Base-by-base conservation (phyloP, 2,329 filamentous ascomycete genomes). In the Ustulina deusta region DNA sequence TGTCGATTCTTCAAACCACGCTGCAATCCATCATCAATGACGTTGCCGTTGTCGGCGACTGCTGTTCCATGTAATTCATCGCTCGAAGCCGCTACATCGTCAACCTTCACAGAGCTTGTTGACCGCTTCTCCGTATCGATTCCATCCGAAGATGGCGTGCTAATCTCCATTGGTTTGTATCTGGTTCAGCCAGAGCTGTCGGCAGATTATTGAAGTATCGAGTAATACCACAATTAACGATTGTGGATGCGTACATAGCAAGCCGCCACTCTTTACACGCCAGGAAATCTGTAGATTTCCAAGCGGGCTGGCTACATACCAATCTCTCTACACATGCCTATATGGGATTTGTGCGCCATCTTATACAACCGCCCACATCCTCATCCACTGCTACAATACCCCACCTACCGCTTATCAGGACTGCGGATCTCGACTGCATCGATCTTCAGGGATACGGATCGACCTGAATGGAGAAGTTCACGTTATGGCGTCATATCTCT, bases 1-100 rank as follows among this genome's bases (percentile, higher is more conserved):
- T 76, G 75, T 20, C 74, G 69, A n/a, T 69, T 74, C 61, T 77
- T 77, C 13, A 77, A 64, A 17, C 73, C 74, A 38, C 75, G 74
- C 55, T 76, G 75, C 36, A 76, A 48, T 22, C 75, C 75, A 65
- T 74, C 71, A 38, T 76, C 74, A 10, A 75, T 73, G 27, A 74
- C 32, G 64, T 75, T 75, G 34, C 73, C 73, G 27, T 74, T 76
- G 56, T 69, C 70, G 4, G 72, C 72, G 13, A 71, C 61, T 40
- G 60, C 49, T 13, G 56, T 15, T 6, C 60, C 64, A 1, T 65
- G 63, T 17, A 27, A 52, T 20, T 66, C 57, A 22, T 61, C 54
- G 40, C 44, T 44, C 32, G 32, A 17, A 36, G 25, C 20, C 1
- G 49, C 52, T 13, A 65, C 66, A n/a, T 46, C 29, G 2, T 61